Evolutionary conservation across 1,139 yeast species (phyloP).

Genomic region (Lodderomyces jiufengensis): DNA sequence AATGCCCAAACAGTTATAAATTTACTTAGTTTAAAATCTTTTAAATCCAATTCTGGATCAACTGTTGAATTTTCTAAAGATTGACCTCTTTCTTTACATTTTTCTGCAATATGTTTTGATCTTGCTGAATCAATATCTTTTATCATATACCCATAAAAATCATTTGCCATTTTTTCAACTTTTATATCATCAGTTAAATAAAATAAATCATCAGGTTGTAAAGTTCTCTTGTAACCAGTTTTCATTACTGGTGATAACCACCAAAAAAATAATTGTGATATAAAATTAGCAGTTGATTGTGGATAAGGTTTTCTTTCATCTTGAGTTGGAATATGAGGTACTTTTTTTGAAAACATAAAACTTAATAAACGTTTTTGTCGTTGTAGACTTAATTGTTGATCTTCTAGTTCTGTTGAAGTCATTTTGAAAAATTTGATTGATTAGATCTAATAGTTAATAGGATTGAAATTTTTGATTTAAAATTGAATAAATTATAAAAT

Average conservation of each 20-base stretch:
- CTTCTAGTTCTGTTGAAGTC: constrained; percentile 7
- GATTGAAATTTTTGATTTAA: too few relatives aligned
- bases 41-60: constrained; percentile 21
- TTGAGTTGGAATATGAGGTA: constrained; percentile 35
- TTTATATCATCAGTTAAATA: constrained; percentile 34
- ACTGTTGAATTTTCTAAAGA: constrained; percentile 19
- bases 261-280: constrained; percentile 45
- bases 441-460: not conserved
- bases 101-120: constrained; percentile 17
- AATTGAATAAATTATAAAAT: not conserved
- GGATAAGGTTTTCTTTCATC: constrained; percentile 43
- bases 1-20: constrained; percentile 33
- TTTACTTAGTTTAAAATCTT: constrained; percentile 21
- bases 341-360: constrained; percentile 28
- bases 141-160: constrained; percentile 25
- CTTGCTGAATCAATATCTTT: constrained; percentile 19
- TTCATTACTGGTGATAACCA: constrained; percentile 47
- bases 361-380: constrained; percentile 32
- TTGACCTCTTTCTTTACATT: constrained; percentile 24
- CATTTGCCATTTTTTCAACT: constrained; percentile 32
- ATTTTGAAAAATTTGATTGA: too few relatives aligned
- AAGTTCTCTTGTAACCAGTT: constrained; percentile 50
- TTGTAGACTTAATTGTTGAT: constrained; percentile 10
- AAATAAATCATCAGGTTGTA: constrained; percentile 45
- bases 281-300: constrained; percentile 25